Evolutionary conservation across 495 filamentous ascomycete genomes (phyloP), one percentile per base, ranked within the genome.

Genomic region (Aspergillus bridgeri): DNA sequence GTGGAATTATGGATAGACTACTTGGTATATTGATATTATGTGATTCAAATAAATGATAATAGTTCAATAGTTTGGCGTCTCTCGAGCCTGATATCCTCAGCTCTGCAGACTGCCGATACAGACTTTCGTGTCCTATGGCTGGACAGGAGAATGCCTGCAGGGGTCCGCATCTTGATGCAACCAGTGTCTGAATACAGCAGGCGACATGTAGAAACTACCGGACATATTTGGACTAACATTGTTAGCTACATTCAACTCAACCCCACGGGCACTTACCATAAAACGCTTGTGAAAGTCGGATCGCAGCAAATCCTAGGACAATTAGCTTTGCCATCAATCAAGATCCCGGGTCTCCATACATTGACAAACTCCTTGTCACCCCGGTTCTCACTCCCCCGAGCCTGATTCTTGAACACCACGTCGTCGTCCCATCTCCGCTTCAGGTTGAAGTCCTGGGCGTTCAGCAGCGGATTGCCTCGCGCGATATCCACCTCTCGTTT

Each of bases 361-460:
- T 98, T 98, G 68, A 98, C 90, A 79, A 98, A 98, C 75, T 96
- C 91, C 75, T 92, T 95, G 73, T 84, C 87, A 76, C 92, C 91
- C 75, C 88, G 91, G 54, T 96, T 91, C 65, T 96, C 94, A 9
- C 91, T 96, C 3, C 94, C 94, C 47, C 95, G 83, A 29, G 92
- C 94, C 73, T 98, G 94, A 72, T 98, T 98, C 78, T 96, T 96
- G 76, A 98, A 98, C 18, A 98, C 91, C n/a, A 98, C 94, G 76
- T 98, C 94, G 59, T 98, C 94, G 63, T 98, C 94, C 94, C 94
- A 98, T 66, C 92, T 83, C 22, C 68, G 66, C 63, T 70, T 70
- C 44, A 69, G 64, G 58, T 79, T 77, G 72, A 78, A 77, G 42
- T 78, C 75, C 27, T 78, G 66, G 0, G 87, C 68, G 63, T 96